phyloP scores from a whole-genome alignment of 495 filamentous ascomycete species.

The Endocarpon pusillum region DNA sequence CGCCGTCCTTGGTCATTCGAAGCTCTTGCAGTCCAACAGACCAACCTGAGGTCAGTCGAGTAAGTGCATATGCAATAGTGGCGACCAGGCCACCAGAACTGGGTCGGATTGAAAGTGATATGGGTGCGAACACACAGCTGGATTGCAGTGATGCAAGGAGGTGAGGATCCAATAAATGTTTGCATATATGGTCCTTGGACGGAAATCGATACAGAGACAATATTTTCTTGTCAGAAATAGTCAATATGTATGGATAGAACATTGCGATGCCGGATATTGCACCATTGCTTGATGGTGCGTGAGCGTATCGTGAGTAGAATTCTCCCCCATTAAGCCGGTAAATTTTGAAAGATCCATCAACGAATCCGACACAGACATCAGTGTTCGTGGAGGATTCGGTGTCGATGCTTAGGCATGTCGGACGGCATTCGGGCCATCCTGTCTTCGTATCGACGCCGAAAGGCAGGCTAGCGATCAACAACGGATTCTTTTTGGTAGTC shows the following conservation, averaged over 20 bases:
- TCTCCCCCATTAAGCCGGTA: slow-evolving; percentile 39
- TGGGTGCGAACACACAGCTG: slow-evolving; percentile 59
- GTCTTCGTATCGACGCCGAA: slow-evolving; percentile 16
- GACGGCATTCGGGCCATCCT: background rate
- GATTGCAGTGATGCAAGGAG: slow-evolving; percentile 71
- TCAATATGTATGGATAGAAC: slow-evolving; percentile 58
- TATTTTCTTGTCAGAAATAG: slow-evolving; percentile 52
- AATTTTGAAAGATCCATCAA: slow-evolving; percentile 54
- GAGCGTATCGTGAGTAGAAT: slow-evolving; percentile 34
- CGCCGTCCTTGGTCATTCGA: background rate
- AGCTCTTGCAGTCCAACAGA: slow-evolving; percentile 1
- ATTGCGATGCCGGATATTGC: slow-evolving; percentile 61
- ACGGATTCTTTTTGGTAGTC: slow-evolving; percentile 43
- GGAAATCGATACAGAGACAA: slow-evolving; percentile 59
- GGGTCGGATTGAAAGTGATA: slow-evolving; percentile 59
- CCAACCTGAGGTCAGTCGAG: slow-evolving; percentile 1
- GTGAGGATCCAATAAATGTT: slow-evolving; percentile 21
- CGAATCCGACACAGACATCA: slow-evolving; percentile 52
- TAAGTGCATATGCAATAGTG: slow-evolving; percentile 48
- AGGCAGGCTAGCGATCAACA: slow-evolving; percentile 30
- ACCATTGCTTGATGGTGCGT: slow-evolving; percentile 37
- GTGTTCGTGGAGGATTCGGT: slow-evolving; percentile 10
- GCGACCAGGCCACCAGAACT: slow-evolving; percentile 44
- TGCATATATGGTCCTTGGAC: background rate
- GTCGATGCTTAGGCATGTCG: no score